Percentiles rank a stretch among this genome's conserved stretches.
Evolutionary conservation across 1,139 yeast genomes (phyloP).

Genomic region (Debaryomyces udenii): DNA sequence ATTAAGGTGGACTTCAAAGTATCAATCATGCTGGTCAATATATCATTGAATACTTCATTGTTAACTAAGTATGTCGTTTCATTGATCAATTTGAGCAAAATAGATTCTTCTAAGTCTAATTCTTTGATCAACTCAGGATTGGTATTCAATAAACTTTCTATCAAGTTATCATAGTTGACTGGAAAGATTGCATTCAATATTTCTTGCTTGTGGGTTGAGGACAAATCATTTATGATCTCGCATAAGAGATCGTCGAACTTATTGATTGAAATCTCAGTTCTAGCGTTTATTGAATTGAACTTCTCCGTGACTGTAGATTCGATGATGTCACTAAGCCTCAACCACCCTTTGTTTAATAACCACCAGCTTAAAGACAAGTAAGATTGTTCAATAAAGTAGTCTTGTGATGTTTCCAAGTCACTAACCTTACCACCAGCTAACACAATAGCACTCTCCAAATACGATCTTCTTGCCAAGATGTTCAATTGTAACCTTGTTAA

Average conservation of each 20-base stretch:
- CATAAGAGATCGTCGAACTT: slow-evolving; percentile 49
- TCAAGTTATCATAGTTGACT: slow-evolving; percentile 40
- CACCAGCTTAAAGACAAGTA: slow-evolving; percentile 93
- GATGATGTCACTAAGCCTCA: slow-evolving; percentile 54
- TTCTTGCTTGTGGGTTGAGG: slow-evolving; percentile 22
- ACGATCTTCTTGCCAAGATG: slow-evolving; percentile 83
- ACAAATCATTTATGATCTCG: slow-evolving; percentile 22
- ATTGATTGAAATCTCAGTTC: slow-evolving; percentile 65
- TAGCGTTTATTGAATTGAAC: slow-evolving; percentile 68
- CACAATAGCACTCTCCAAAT: slow-evolving; percentile 74
- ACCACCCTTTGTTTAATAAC: slow-evolving; percentile 88
- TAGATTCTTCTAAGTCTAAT: slow-evolving; percentile 42
- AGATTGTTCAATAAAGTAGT: slow-evolving; percentile 71
- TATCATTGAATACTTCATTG: slow-evolving; percentile 34
- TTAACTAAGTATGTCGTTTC: slow-evolving; percentile 43
- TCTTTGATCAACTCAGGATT: slow-evolving; percentile 46
- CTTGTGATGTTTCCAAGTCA: slow-evolving; percentile 27
- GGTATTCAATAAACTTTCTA: slow-evolving; percentile 48
- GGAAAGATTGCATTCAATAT: slow-evolving; percentile 43
- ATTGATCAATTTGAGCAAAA: slow-evolving; percentile 47
- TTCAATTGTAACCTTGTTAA: slow-evolving; percentile 86
- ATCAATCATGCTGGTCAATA: slow-evolving; percentile 33
- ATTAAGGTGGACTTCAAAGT: slow-evolving; percentile 35
- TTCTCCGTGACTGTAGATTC: slow-evolving; percentile 60
- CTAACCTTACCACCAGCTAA: slow-evolving; percentile 52